phyloP scores from a whole-genome alignment of 1,139 yeast species.

The Ogataea hybrid region DNA sequence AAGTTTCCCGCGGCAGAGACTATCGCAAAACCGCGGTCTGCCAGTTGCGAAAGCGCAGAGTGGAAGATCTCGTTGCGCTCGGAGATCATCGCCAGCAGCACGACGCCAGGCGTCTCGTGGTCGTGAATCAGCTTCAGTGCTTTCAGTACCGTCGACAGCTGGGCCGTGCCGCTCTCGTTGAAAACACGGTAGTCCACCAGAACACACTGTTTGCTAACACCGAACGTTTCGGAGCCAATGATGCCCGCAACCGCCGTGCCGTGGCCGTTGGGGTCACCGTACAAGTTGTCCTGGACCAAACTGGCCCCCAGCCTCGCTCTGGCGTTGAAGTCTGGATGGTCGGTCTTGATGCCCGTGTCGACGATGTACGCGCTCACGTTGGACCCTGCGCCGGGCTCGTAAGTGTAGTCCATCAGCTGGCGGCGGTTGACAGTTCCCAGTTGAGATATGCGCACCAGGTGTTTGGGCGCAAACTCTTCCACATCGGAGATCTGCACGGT shows the following conservation, averaged over 20 bases:
- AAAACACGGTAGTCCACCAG: constrained; percentile 70
- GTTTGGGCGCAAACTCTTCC: constrained; percentile 29
- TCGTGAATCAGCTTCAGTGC: constrained; percentile 66
- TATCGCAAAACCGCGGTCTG: constrained; percentile 64
- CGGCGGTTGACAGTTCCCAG: constrained; percentile 21
- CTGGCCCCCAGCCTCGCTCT: constrained; percentile 43
- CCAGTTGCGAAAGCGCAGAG: constrained; percentile 65
- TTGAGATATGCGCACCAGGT: constrained; percentile 28
- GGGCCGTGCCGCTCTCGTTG: constrained; percentile 60
- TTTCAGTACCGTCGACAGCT: constrained; percentile 56
- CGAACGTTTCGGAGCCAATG: constrained; percentile 69
- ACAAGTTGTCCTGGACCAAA: constrained; percentile 32
- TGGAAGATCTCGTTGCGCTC: constrained; percentile 58
- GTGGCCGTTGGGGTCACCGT: constrained; percentile 50
- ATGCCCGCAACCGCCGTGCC: constrained; percentile 88
- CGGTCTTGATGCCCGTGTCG: constrained; percentile 56
- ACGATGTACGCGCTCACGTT: constrained; percentile 68
- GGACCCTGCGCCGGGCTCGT: constrained; percentile 42
- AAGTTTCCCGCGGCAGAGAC: constrained; percentile 89
- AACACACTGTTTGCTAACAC: constrained; percentile 67
- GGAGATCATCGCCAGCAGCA: constrained; percentile 77
- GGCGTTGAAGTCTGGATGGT: constrained; percentile 48
- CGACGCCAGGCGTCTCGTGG: constrained; percentile 55
- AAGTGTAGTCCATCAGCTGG: constrained; percentile 38
- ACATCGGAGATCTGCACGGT: constrained; percentile 17